phyloP scores from a whole-genome alignment of 768 basidiomycete genomes.

The Pleurotus cornucopiae region DNA sequence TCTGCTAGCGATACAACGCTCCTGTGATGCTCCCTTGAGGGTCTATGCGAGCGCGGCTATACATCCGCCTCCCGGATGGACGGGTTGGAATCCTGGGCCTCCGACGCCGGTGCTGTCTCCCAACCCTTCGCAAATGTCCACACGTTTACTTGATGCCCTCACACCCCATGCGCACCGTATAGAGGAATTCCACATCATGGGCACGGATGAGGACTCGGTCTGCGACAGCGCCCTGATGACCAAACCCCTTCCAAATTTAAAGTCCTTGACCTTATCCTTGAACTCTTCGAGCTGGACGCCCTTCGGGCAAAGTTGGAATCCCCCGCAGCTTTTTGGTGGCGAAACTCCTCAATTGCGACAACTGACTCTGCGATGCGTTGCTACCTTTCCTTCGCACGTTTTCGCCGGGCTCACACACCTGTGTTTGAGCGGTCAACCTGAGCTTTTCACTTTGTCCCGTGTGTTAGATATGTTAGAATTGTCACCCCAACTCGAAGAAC shows the following conservation, averaged over 20 bases:
- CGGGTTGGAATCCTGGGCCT: neutral
- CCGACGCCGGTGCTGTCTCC: neutral
- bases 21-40: neutral
- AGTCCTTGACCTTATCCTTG: constrained; percentile 2
- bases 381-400: neutral
- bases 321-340: neutral
- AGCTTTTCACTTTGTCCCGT: neutral
- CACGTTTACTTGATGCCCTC: neutral
- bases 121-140: neutral
- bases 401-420: constrained; percentile 6
- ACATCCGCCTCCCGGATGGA: neutral
- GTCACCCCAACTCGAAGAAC: constrained; percentile 4
- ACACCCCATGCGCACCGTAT: neutral
- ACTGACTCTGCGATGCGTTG: neutral
- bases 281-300: neutral
- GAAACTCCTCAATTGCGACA: neutral
- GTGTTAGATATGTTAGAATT: neutral
- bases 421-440: neutral
- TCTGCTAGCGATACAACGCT: neutral
- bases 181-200: constrained; percentile 3
- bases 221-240: neutral
- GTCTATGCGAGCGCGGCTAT: neutral
- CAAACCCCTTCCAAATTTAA: neutral
- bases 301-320: neutral
- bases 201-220: neutral